Base-by-base conservation (phyloP, 768 basidiomycete species). In the Suillus discolor region DNA sequence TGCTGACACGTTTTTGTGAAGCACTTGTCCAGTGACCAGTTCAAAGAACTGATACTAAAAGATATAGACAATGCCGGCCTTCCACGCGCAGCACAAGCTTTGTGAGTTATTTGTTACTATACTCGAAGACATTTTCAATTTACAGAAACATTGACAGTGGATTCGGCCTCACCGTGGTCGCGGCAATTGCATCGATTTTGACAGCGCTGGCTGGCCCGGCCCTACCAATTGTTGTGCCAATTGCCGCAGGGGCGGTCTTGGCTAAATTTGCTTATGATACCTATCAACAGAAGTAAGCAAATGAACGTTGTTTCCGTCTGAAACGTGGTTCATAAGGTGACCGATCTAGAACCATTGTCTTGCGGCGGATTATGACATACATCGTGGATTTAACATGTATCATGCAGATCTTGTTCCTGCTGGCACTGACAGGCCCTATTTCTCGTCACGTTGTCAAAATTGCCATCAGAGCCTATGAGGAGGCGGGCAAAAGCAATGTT, bases 351-450 rank as follows among this genome's bases (percentile, higher is more conserved):
- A 4, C 36, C 31, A 23, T 49, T 64, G 23, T 42, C 67, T 28
- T 66, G 68, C 20, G 13, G 51, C 70, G 66, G 36, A 57, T 71
- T 13, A 74, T 74, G 65, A 67, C 67, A 23, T 74, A 74, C 55
- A 74, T 74, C 45, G 65, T 74, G 57, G 73, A 74, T 64, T 44
- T 74, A 16, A 74, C 68, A 0, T 64, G 71, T 39, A 57, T 74
- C n/a, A 70, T 74, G 68, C 73, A 74, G 53, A 69, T 63, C 25
- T 38, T 74, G n/a, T 74, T 72, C 62, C 65, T 66, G n/a, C 51
- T 66, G 4, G 53, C 25, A 7, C 62, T 54, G 13, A 60, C 61
- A n/a, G 65, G 62, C 15, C 18, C 49, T 13, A 39, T 66, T 18
- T 63, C 65, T 12, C 61, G 41, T 34, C 53, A 20, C 42, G 42